Evolutionary conservation across 1,284 basidiomycete genomes (phyloP).

Genomic region (Rugosomyces carneus): DNA sequence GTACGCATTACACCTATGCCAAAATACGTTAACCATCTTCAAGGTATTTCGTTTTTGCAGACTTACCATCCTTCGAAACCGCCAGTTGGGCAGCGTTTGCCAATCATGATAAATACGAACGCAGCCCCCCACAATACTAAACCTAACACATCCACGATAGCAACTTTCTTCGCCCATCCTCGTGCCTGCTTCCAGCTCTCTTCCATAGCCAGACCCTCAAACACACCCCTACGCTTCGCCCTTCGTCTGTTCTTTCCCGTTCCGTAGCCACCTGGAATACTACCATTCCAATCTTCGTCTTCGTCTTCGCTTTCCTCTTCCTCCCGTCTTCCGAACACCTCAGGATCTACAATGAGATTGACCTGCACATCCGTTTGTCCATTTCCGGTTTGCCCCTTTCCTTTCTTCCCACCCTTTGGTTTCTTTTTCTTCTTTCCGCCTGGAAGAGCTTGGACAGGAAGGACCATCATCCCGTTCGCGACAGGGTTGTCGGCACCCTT

Average conservation of each 20-base stretch:
- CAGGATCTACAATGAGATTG: slow-evolving; percentile 66
- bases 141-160: slow-evolving; percentile 42
- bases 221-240: slow-evolving; percentile 42
- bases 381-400: slow-evolving; percentile 19
- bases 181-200: slow-evolving; percentile 54
- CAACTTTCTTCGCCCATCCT: slow-evolving; percentile 44
- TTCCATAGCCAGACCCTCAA: slow-evolving; percentile 59
- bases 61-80: slow-evolving; percentile 57
- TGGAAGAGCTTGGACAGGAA: slow-evolving; percentile 48
- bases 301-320: slow-evolving; percentile 15
- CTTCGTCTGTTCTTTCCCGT: slow-evolving; percentile 20
- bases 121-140: slow-evolving; percentile 50
- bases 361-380: slow-evolving; percentile 49
- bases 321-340: slow-evolving; percentile 37
- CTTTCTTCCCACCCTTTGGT: slow-evolving; percentile 31
- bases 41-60: background rate
- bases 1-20: slow-evolving; percentile 61
- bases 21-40: slow-evolving; percentile 3
- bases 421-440: slow-evolving; percentile 27
- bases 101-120: slow-evolving; percentile 55
- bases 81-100: slow-evolving; percentile 57
- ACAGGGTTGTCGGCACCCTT: slow-evolving; percentile 23
- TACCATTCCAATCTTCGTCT: slow-evolving; percentile 23
- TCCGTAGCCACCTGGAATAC: slow-evolving; percentile 17
- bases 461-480: slow-evolving; percentile 54